Base-by-base conservation (phyloP, 2,329 filamentous ascomycete species). In the Teratosphaeria destructans region DNA sequence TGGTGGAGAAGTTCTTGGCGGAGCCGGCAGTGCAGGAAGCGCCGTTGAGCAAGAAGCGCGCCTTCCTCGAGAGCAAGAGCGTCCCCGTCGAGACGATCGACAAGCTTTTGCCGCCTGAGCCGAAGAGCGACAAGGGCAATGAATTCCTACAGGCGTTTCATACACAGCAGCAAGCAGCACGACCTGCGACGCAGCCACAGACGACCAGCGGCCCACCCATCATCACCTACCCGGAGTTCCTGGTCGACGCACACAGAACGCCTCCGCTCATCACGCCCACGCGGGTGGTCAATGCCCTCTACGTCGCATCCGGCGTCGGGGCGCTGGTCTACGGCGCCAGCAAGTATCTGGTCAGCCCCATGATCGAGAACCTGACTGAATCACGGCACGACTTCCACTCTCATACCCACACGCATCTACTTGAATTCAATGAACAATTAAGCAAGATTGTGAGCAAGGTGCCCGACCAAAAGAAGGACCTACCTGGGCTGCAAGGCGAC, bases 21-120 rank as follows among this genome's bases (percentile, higher is more conserved):
- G 87, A 95, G 61, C 84, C 88, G 7, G 79, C 81, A 23, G 88
- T 96, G 60, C 84, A 82, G 60, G 77, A 86, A 72, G 84, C 87
- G 37, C 79, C 87, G 0, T 79, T 80, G 53, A 86, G 89, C 59
- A 86, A 85, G 73, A 95, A 95, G 76, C 78, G 82, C 23, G 81
- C 82, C 7, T 96, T 96, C 66, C 76, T 96, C 1, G 81, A 85
- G 68, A 83, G 83, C 56, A 96, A 96, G 72, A 89, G 89, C 3
- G 76, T 96, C 7, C 76, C 75, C 3, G 76, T 81, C 4, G 78
- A 81, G 35, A 85, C 93, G 62, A 89, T 95, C 62, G 77, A 89
- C 65, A 76, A 78, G 56, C 77, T 95, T 7, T 75, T 96, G 47
- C 63, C 60, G 12, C 23, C 26, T 1, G 26, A 26, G 6, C 12